Conservation (phyloP, 75 land plant genomes). For the Gnetum montanum region DNA sequence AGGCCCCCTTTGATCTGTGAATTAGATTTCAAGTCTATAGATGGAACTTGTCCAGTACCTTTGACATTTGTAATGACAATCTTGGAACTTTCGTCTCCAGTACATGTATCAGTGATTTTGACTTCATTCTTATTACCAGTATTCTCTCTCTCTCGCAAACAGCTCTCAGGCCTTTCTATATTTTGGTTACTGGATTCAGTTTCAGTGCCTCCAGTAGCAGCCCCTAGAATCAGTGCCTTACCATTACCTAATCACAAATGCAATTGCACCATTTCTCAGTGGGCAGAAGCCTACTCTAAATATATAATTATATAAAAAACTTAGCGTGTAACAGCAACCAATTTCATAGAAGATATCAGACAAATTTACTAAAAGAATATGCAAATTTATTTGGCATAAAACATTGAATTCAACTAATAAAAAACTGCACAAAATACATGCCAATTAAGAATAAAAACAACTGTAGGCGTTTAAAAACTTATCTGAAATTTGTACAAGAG, state of each 20-base stretch:
- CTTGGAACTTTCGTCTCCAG: conserved; percentile 8
- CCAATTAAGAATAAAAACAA: too few species aligned
- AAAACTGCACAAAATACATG: too few species aligned
- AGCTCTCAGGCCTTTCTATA: background rate
- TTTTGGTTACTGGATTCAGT: background rate
- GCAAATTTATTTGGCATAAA: too few species aligned
- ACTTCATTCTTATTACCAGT: background rate
- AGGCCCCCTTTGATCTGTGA: conserved; percentile 23
- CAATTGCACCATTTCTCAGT: conserved; percentile 4
- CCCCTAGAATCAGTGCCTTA: too few species aligned
- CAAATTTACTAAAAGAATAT: too few species aligned
- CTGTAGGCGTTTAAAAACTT: too few species aligned
- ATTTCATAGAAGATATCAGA: too few species aligned
- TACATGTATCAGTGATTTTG: background rate
- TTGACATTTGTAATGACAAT: conserved; percentile 5
- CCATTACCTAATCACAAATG: background rate
- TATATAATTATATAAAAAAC: too few species aligned
- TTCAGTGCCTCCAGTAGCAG: background rate
- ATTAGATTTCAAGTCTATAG: conserved; percentile 9
- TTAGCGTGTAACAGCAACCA: too few species aligned
- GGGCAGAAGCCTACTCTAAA: background rate
- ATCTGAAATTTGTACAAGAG: too few species aligned
- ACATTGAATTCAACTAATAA: too few species aligned
- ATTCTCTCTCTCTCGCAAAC: background rate
- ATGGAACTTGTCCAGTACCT: conserved; percentile 3